These are phyloP conservation scores for Suillus occidentalis DNA, from an alignment of 768 basidiomycete species.

Conservation along the genomic window DNA sequence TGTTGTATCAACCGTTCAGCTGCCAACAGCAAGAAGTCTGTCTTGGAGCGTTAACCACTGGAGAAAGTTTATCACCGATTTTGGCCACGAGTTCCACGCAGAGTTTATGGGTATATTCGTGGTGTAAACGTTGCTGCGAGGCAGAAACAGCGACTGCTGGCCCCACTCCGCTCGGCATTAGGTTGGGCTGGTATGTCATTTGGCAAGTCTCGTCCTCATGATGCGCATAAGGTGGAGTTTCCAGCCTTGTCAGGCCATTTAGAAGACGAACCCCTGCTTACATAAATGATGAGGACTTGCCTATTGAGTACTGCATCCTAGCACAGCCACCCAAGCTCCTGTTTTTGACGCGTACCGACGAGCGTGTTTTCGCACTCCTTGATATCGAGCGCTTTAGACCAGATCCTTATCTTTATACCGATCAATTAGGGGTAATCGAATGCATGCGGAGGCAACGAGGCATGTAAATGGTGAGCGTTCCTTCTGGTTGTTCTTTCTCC, in stretches of 20 bases:
- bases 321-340: neutral
- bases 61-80: neutral
- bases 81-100: constrained; percentile 2
- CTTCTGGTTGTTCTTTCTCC: neutral
- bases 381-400: constrained; percentile 1
- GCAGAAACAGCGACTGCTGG: neutral
- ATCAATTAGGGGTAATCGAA: constrained; percentile 1
- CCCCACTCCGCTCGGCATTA: constrained; percentile 2
- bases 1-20: no score
- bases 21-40: neutral
- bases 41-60: neutral
- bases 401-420: constrained; percentile 3
- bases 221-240: neutral
- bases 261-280: neutral
- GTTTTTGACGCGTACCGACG: neutral
- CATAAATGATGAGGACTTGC: neutral
- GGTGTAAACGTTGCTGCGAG: constrained; percentile 5
- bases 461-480: neutral
- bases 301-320: neutral
- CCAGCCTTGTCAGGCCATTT: no score
- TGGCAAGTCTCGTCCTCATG: neutral
- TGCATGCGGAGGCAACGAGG: constrained; percentile 8
- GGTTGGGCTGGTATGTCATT: constrained; percentile 1
- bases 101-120: constrained; percentile 8
- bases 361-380: constrained; percentile 4